Conservation (phyloP, 2,329 filamentous ascomycete species). For the Cladosporium sp. region DNA sequence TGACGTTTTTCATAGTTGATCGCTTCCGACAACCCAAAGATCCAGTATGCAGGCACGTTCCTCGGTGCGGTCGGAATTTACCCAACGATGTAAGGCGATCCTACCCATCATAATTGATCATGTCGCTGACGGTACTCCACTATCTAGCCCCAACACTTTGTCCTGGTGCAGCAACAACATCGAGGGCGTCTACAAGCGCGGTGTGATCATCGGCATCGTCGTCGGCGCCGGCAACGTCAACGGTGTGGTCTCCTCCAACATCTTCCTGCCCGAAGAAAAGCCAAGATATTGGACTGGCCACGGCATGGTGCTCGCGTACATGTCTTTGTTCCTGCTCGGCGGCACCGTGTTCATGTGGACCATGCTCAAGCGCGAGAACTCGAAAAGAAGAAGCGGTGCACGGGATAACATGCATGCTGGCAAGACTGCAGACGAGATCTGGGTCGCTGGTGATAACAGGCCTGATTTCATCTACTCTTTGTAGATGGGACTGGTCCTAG, state of each 20-base stretch:
- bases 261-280: slow-evolving; percentile 52
- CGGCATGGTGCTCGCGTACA: slow-evolving; percentile 68
- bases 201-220: slow-evolving; percentile 78
- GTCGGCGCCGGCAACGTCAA: slow-evolving; percentile 90
- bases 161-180: slow-evolving; percentile 84
- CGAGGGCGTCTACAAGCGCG: slow-evolving; percentile 87
- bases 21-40: slow-evolving; percentile 55
- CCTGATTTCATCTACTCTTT: slow-evolving; percentile 30
- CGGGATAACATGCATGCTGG: slow-evolving; percentile 64
- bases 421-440: slow-evolving; percentile 58
- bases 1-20: slow-evolving; percentile 48
- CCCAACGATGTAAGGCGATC: slow-evolving; percentile 48
- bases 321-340: slow-evolving; percentile 63
- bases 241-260: slow-evolving; percentile 79
- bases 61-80: slow-evolving; percentile 85
- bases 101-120: neutral
- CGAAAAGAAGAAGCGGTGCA: slow-evolving; percentile 59
- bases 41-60: slow-evolving; percentile 80
- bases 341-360: slow-evolving; percentile 64
- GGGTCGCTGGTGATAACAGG: slow-evolving; percentile 63
- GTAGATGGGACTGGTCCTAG: slow-evolving; percentile 3
- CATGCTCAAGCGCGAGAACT: slow-evolving; percentile 64
- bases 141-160: slow-evolving; percentile 71
- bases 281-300: slow-evolving; percentile 56
- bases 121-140: neutral